Evolutionary conservation across 2,329 filamentous ascomycete species (phyloP).

Genomic region (Microcera coccophila): DNA sequence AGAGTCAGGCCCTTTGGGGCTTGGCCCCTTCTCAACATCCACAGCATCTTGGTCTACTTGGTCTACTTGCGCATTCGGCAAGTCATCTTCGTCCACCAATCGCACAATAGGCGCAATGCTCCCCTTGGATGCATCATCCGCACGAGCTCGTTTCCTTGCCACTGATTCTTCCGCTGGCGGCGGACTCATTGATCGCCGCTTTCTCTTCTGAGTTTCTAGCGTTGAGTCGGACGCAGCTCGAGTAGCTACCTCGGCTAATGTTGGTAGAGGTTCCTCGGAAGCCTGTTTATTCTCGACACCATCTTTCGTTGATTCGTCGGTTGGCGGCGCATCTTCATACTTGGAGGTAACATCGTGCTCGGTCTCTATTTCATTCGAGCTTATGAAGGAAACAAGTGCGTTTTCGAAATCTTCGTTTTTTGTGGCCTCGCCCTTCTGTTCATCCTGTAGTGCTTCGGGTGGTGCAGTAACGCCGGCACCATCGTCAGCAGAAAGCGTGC

Average conservation of each 20-base stretch:
- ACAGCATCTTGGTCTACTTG: neutral
- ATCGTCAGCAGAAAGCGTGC: conserved; percentile 4
- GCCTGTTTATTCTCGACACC: conserved; percentile 4
- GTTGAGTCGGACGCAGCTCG: neutral
- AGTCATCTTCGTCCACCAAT: conserved; percentile 13
- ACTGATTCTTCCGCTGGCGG: conserved; percentile 51
- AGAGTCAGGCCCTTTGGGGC: conserved; percentile 1
- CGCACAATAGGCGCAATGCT: conserved; percentile 6
- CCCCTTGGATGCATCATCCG: conserved; percentile 19
- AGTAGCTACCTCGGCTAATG: conserved; percentile 8
- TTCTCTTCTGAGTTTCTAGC: conserved; percentile 58
- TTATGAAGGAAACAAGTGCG: neutral
- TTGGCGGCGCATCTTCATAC: conserved; percentile 10
- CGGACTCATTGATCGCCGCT: conserved; percentile 62
- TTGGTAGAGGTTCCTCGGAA: conserved; percentile 11
- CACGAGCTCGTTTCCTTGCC: conserved; percentile 53
- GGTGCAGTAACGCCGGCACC: neutral
- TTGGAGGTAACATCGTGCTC: conserved; percentile 3
- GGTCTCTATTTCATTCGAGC: neutral
- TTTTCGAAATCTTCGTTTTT: conserved; percentile 11
- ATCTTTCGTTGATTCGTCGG: conserved; percentile 4
- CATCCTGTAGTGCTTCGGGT: conserved; percentile 4
- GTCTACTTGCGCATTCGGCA: conserved; percentile 7
- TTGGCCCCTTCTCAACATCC: conserved; percentile 7
- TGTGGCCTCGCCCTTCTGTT: neutral